A percentile compares a stretch with the other conserved stretches of the same genome.
These are phyloP conservation scores for Cinnamomum chago DNA, from an alignment of 164 flowering plant genomes.

Conservation along the genomic window DNA sequence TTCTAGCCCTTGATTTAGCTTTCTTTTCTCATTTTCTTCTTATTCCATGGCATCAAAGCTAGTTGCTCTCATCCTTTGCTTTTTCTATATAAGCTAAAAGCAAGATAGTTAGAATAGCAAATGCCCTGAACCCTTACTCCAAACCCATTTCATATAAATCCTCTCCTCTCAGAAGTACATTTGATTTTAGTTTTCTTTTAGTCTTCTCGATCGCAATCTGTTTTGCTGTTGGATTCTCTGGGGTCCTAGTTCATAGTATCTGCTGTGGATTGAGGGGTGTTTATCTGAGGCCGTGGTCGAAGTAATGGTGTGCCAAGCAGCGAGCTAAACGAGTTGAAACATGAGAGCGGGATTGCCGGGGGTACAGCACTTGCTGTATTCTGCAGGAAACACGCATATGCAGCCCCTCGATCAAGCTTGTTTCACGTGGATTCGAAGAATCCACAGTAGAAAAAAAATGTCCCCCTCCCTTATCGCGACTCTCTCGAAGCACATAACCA, in stretches of 20 bases:
- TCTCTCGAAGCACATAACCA: too few relatives aligned
- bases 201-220: neutral
- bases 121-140: too few relatives aligned
- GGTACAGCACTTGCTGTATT: too few relatives aligned
- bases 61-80: constrained; percentile 49
- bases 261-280: constrained; percentile 13
- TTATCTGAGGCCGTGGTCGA: constrained; percentile 16
- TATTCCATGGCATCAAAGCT: constrained; percentile 62
- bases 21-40: constrained; percentile 1
- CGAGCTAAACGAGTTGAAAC: constrained; percentile 83
- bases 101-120: too few relatives aligned
- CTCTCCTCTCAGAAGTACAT: neutral
- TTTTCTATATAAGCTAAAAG: constrained; percentile 59
- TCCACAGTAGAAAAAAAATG: too few relatives aligned
- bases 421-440: too few relatives aligned
- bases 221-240: neutral
- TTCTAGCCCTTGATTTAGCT: neutral
- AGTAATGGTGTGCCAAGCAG: constrained; percentile 99
- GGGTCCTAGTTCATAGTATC: neutral
- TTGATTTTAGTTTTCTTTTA: neutral
- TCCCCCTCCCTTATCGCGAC: too few relatives aligned
- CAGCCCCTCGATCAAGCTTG: too few relatives aligned
- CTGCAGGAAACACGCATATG: too few relatives aligned
- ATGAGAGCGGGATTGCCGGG: constrained; percentile 86
- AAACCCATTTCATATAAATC: neutral